A percentile compares a stretch with the other conserved stretches of the same genome.
These are phyloP conservation scores for Ramaria sp. DNA, from an alignment of 768 basidiomycete species.

Conservation along the genomic window DNA sequence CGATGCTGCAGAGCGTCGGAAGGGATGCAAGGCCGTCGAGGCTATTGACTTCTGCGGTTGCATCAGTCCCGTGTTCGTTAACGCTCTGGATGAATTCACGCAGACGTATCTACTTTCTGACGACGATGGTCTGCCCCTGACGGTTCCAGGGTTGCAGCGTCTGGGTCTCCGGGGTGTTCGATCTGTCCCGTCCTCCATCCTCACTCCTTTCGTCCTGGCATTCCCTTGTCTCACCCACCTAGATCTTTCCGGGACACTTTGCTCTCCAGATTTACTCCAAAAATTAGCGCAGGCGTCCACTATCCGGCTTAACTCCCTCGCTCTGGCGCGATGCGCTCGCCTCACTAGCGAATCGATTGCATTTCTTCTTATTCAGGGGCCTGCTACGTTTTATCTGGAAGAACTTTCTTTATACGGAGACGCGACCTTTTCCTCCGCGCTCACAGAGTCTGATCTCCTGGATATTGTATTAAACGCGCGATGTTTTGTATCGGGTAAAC, in stretches of 20 bases:
- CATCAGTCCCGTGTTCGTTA: constrained; percentile 82
- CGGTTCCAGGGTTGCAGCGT: constrained; percentile 62
- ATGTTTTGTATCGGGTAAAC: constrained; percentile 61
- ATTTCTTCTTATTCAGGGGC: constrained; percentile 59
- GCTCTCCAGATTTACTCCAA: constrained; percentile 62
- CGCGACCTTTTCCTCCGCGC: constrained; percentile 65
- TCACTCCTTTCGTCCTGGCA: constrained; percentile 65
- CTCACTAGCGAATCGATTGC: constrained; percentile 72
- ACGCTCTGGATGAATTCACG: constrained; percentile 78
- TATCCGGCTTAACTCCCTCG: constrained; percentile 65
- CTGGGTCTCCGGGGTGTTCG: constrained; percentile 77
- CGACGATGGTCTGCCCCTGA: constrained; percentile 35
- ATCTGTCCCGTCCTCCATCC: constrained; percentile 56
- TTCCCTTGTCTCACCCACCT: constrained; percentile 84
- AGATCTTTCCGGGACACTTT: constrained; percentile 85
- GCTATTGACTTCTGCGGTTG: constrained; percentile 94
- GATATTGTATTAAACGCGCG: constrained; percentile 66
- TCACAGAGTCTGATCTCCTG: constrained; percentile 53
- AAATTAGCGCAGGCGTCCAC: constrained; percentile 52
- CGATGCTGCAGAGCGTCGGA: constrained; percentile 48
- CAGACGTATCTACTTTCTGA: constrained; percentile 40
- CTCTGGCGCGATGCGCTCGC: constrained; percentile 77
- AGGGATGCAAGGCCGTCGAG: constrained; percentile 68
- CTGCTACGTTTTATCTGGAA: constrained; percentile 46
- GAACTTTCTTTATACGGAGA: constrained; percentile 90